phyloP scores from a whole-genome alignment of 2,329 filamentous ascomycete species.

The Blastomyces silverae region DNA sequence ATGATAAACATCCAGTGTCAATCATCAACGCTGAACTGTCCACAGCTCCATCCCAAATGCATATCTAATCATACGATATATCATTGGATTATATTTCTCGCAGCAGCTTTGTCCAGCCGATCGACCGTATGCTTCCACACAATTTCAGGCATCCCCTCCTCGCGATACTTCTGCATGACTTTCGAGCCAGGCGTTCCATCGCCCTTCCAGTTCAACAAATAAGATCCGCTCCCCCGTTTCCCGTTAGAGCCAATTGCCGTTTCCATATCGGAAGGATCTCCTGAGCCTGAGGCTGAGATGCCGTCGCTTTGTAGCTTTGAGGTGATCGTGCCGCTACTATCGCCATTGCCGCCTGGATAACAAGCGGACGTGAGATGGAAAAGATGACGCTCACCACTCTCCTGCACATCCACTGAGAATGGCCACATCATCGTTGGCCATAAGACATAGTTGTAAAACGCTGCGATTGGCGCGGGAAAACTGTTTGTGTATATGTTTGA shows the following conservation, averaged over 20 bases:
- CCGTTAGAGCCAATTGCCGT: constrained; percentile 21
- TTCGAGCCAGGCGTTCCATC: constrained; percentile 18
- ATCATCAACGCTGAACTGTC: not conserved
- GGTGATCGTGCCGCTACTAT: not conserved
- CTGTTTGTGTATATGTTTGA: constrained; percentile 42
- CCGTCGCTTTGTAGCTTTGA: not conserved
- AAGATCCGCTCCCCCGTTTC: constrained; percentile 22
- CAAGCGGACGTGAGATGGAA: constrained; percentile 20
- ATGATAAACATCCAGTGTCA: not conserved
- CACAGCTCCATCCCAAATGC: not conserved
- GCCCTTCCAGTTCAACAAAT: constrained; percentile 22
- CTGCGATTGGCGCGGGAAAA: constrained; percentile 42
- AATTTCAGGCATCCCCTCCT: constrained; percentile 20
- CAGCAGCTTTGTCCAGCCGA: constrained; percentile 19
- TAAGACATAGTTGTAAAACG: constrained; percentile 32
- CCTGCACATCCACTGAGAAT: constrained; percentile 24
- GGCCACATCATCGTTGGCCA: constrained; percentile 22
- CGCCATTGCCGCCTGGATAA: constrained; percentile 18
- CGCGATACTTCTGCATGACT: constrained; percentile 18
- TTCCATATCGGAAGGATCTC: not conserved
- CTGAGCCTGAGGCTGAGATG: not conserved
- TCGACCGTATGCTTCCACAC: constrained; percentile 24
- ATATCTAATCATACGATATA: not conserved
- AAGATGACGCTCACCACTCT: constrained; percentile 27
- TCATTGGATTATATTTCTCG: not conserved